These are phyloP conservation scores for Cyphellophora attinorum DNA, from an alignment of 2,329 filamentous ascomycete species.

Conservation along the genomic window DNA sequence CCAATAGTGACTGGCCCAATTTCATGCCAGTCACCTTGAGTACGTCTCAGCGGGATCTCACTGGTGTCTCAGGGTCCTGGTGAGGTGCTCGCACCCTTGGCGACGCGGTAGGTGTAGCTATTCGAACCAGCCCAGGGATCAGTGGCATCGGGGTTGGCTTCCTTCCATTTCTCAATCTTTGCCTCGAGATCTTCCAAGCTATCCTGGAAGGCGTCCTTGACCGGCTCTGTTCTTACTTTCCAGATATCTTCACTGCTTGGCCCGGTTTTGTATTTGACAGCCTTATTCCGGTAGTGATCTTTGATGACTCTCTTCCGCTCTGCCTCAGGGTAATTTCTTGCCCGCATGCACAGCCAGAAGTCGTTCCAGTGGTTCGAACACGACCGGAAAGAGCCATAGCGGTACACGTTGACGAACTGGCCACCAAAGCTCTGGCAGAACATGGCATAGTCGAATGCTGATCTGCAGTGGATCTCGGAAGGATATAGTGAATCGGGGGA, in stretches of 20 bases:
- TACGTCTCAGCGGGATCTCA: no score
- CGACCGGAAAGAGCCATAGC: slow-evolving; percentile 64
- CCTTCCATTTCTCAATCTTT: slow-evolving; percentile 32
- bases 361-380: slow-evolving; percentile 85
- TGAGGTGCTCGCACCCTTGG: no score
- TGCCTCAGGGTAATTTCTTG: slow-evolving; percentile 51
- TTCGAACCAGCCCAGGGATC: slow-evolving; percentile 9
- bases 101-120: no score
- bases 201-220: slow-evolving; percentile 41
- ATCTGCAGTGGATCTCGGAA: slow-evolving; percentile 75
- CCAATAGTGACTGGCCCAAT: no score
- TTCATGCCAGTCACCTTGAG: no score
- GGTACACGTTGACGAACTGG: slow-evolving; percentile 86
- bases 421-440: slow-evolving; percentile 83
- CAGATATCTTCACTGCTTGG: slow-evolving; percentile 86
- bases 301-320: slow-evolving; percentile 52
- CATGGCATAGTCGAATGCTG: slow-evolving; percentile 86
- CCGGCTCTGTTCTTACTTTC: slow-evolving; percentile 58
- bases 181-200: slow-evolving; percentile 33
- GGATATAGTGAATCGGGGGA: slow-evolving; percentile 65
- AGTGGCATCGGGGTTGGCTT: slow-evolving; percentile 22
- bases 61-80: no score
- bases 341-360: slow-evolving; percentile 97
- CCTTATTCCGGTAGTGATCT: slow-evolving; percentile 59
- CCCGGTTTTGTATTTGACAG: slow-evolving; percentile 55